A percentile compares a stretch with the other conserved stretches of the same genome.
phyloP scores from a whole-genome alignment of 2,329 filamentous ascomycete species.

The Pseudogymnoascus sp. region DNA sequence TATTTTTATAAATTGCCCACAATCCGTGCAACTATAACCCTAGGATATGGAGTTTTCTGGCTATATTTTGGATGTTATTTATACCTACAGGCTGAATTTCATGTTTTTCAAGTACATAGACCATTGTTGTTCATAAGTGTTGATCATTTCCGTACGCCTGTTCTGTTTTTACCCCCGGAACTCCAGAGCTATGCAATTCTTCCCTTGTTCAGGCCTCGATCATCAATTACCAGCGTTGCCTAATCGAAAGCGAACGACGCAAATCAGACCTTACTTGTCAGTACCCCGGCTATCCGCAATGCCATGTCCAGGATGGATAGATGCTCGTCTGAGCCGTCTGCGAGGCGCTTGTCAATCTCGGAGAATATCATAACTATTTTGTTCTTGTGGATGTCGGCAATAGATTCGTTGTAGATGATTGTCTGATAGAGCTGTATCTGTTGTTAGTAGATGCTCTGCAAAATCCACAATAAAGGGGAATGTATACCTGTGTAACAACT shows the following conservation, averaged over 20 bases:
- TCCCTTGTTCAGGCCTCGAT: not conserved
- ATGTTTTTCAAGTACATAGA: not conserved
- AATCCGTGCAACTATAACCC: not conserved
- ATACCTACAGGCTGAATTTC: not conserved
- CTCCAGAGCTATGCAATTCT: slow-evolving; percentile 13
- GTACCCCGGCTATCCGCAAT: slow-evolving; percentile 68
- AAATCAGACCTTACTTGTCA: slow-evolving; percentile 33
- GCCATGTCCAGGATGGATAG: slow-evolving; percentile 79
- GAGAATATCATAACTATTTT: slow-evolving; percentile 84
- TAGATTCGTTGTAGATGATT: slow-evolving; percentile 74
- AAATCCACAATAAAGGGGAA: not conserved
- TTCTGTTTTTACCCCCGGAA: not conserved
- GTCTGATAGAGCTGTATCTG: slow-evolving; percentile 63
- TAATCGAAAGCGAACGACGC: not conserved
- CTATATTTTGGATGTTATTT: not conserved
- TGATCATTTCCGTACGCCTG: not conserved
- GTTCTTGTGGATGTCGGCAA: slow-evolving; percentile 81
- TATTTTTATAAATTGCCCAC: too few relatives aligned
- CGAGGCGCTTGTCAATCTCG: slow-evolving; percentile 85
- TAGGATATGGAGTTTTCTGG: slow-evolving; percentile 1
- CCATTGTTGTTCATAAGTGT: slow-evolving; percentile 6
- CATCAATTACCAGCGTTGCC: slow-evolving; percentile 17
- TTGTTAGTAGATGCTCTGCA: slow-evolving; percentile 5
- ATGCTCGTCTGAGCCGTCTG: slow-evolving; percentile 94
- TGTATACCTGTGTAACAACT: slow-evolving; percentile 65